Base-by-base conservation (phyloP, 805 yeast genomes). In the Hanseniaspora mollemarum region DNA sequence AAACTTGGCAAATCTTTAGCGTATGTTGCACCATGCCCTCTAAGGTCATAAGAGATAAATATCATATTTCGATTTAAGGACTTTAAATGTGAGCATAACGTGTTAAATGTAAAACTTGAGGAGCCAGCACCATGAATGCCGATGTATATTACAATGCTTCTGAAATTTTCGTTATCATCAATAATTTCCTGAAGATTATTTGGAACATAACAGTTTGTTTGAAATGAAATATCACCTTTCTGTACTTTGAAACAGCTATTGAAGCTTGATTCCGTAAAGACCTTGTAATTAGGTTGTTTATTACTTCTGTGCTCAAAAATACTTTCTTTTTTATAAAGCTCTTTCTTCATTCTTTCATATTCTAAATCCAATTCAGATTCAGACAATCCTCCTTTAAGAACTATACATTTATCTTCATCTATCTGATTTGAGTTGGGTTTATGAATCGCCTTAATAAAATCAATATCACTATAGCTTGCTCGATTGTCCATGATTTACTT, bases 41-140 rank as follows among this genome's bases (percentile, higher is more conserved):
- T 72, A 43, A 81, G 75, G 65, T 92, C 97, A 63, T 76, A 86
- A 0, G 81, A 62, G 43, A 88, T 18, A 39, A 43, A 43, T 0
- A 44, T 31, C n/a, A 50, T 21, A 16, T 43, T 24, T 10, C 2
- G 68, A 62, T 2, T 67, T 62, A 8, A 65, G 59, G 21, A 59
- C 59, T 57, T 58, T 18, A 77, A 55, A 9, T 61, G 59, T 42
- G 59, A 63, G 1, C 75, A 64, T 22, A 86, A 58, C 24, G 68
- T 61, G 0, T 85, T 83, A 67, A 84, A 92, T 1, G 96, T 73
- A 66, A 85, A 67, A 0, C 83, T 87, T 1, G 85, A 76, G 0
- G 96, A 87, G 0, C 97, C 98, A 1, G 96, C 96, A 2, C 99
- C 99, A 64, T 92, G 99, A 56, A 86, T 92, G 57, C 80, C 78